Conservation (phyloP, 257 asterid species). For the Verbascum thapsus region DNA sequence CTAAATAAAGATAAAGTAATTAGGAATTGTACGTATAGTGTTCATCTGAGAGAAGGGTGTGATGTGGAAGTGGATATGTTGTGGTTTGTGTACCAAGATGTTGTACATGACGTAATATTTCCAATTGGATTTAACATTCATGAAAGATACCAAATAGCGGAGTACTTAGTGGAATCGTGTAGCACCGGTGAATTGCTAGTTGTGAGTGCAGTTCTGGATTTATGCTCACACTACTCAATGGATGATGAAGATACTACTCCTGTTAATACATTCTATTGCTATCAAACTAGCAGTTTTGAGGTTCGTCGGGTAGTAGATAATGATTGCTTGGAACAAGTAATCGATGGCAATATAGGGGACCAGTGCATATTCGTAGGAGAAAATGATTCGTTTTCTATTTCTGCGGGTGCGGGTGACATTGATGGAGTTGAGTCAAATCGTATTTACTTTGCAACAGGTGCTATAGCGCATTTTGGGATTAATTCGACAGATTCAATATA, state of each 20-base stretch:
- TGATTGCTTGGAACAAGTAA: too few species aligned
- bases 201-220: background rate
- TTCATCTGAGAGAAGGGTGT: too few species aligned
- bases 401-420: too few species aligned
- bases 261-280: background rate
- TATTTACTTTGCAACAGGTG: too few species aligned
- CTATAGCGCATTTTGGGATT: background rate
- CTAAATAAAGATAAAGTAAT: background rate
- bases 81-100: background rate
- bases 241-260: background rate
- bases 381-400: background rate
- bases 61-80: too few species aligned
- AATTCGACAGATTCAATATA: background rate
- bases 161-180: constrained; percentile 4
- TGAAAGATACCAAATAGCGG: background rate
- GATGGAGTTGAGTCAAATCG: constrained; percentile 1
- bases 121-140: background rate
- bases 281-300: background rate
- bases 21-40: background rate
- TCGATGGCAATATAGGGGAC: background rate
- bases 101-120: background rate
- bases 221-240: background rate
- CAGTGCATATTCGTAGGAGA: constrained; percentile 12
- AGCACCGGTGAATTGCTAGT: background rate
- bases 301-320: too few species aligned